Evolutionary conservation across 2,329 filamentous ascomycete species (phyloP), one percentile per base, ranked within the genome.

Genomic region (Botrytis cinerea): DNA sequence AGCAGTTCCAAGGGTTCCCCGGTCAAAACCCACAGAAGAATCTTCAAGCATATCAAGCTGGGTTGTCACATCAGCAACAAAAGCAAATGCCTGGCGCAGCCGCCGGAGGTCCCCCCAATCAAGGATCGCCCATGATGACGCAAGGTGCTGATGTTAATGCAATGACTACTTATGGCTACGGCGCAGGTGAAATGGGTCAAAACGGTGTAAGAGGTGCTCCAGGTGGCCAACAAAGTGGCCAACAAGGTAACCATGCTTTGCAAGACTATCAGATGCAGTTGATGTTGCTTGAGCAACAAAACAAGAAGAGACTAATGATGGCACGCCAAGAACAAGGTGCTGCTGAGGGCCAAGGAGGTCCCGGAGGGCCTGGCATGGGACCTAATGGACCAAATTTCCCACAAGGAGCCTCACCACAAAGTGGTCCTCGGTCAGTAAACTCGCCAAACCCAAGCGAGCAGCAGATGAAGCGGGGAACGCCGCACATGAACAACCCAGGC

Each of bases 261-360:
- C 92, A 95, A 82, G 93, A 96, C 81, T 95, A 95, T 79, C 93
- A 95, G 84, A 95, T 95, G 92, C 93, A 95, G 81, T 84, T 95
- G 80, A 95, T 95, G 93, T 84, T 95, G 68, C 87, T 95, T 25
- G 93, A 95, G 83, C 93, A 95, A 82, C 92, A 95, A 83, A 95
- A 95, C 79, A 95, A 95, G 86, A 95, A 94, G 83, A 87, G 93
- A 28, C 86, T 95, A 67, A 90, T 94, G 86, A 94, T 94, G 92
- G 93, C 93, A 54, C 89, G 93, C 28, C 92, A 91, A 80, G 90
- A 88, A 80, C 92, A 95, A 82, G 93, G 95, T 76, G 89, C 84
- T 80, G 87, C 85, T 54, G 84, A 87, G 71, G 86, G 84, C 46
- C 85, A 86, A 72, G 87, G 86, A 62, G 87, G 46, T 35, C 46